A percentile compares a stretch with the other conserved stretches of the same genome.
These are phyloP conservation scores for Ceratocystis cubensis DNA, from an alignment of 2,329 filamentous ascomycete species.

Conservation along the genomic window DNA sequence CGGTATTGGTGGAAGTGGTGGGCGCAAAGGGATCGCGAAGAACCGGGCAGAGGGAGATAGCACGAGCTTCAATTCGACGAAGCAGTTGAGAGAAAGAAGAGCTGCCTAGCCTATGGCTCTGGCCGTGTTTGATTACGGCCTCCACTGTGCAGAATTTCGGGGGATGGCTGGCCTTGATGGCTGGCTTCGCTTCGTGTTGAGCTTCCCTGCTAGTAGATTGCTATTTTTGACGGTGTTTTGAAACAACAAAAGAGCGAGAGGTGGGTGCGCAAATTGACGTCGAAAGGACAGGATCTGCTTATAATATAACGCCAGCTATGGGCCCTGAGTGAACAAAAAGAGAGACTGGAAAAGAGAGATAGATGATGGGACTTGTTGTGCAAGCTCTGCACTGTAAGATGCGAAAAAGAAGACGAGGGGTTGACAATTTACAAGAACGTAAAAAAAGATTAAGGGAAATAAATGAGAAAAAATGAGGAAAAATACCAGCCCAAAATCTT, in stretches of 20 bases:
- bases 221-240: constrained; percentile 7
- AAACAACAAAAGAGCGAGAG: constrained; percentile 4
- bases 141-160: constrained; percentile 17
- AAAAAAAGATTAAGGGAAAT: not conserved
- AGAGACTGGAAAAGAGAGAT: not conserved
- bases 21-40: constrained; percentile 7
- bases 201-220: not conserved
- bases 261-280: not conserved
- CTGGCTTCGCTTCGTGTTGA: constrained; percentile 7
- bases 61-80: constrained; percentile 17
- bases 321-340: not conserved
- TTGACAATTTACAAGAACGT: not conserved
- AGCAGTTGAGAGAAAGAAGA: constrained; percentile 17
- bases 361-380: not conserved
- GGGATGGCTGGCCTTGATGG: not conserved
- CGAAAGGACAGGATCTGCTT: too few relatives aligned
- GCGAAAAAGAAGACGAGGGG: not conserved
- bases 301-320: too few relatives aligned
- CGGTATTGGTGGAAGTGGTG: not conserved
- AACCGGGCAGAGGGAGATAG: constrained; percentile 11
- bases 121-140: constrained; percentile 13
- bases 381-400: not conserved
- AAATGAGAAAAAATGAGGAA: not conserved
- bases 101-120: constrained; percentile 11
- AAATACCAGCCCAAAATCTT: not conserved